A percentile compares a stretch with the other conserved stretches of the same genome.
phyloP scores from a whole-genome alignment of 495 filamentous ascomycete genomes.

The Annulohypoxylon stygium region DNA sequence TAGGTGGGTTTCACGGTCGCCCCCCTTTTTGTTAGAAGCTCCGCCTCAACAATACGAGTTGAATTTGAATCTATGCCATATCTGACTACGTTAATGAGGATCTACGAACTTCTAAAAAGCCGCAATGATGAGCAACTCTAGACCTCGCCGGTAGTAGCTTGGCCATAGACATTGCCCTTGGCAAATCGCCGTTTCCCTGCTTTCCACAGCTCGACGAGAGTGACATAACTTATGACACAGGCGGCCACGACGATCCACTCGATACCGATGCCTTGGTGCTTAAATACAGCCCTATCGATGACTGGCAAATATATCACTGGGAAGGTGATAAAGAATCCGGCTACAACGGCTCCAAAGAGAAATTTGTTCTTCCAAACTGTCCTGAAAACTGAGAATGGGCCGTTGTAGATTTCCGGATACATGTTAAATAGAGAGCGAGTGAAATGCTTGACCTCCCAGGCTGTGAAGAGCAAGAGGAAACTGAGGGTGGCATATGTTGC shows the following conservation, averaged over 20 bases:
- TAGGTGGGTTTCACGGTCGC: background rate
- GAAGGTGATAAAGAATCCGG: conserved; percentile 68
- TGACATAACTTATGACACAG: conserved; percentile 60
- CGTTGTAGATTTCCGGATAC: conserved; percentile 59
- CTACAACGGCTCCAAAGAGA: conserved; percentile 68
- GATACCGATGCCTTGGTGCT: conserved; percentile 68
- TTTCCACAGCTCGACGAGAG: conserved; percentile 67
- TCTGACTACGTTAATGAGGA: background rate
- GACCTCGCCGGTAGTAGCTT: background rate
- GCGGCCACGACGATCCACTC: conserved; percentile 70
- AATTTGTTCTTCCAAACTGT: conserved; percentile 70
- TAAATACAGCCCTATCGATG: conserved; percentile 68
- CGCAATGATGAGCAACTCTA: conserved; percentile 2
- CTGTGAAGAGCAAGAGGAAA: conserved; percentile 69
- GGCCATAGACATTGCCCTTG: conserved; percentile 16
- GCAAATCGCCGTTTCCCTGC: conserved; percentile 58
- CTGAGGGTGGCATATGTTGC: conserved; percentile 76
- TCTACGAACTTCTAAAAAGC: background rate
- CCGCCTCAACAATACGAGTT: background rate
- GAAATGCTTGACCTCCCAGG: conserved; percentile 71
- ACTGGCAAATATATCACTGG: conserved; percentile 69
- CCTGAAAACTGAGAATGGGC: conserved; percentile 59
- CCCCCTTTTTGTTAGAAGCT: background rate
- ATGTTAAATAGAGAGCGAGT: conserved; percentile 66
- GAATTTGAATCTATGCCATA: background rate